phyloP scores from a whole-genome alignment of 1,284 basidiomycete genomes.

The Ustilago vetiveriae region DNA sequence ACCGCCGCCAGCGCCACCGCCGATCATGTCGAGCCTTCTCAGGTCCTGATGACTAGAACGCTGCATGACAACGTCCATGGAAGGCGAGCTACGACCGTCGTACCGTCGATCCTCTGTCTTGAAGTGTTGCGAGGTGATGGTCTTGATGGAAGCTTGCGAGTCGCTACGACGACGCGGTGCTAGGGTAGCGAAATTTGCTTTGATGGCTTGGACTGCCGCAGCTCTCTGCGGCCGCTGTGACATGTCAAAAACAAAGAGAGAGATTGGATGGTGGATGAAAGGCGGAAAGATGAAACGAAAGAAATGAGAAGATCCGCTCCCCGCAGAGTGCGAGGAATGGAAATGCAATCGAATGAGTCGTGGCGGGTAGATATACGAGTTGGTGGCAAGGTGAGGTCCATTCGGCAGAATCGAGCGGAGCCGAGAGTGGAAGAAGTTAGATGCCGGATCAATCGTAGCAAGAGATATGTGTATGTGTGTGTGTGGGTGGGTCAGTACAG shows the following conservation, averaged over 20 bases:
- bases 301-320: constrained; percentile 8
- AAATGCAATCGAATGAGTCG: constrained; percentile 8
- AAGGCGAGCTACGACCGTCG: constrained; percentile 17
- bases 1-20: not conserved
- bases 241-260: constrained; percentile 5
- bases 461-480: constrained; percentile 1
- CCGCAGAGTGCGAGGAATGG: constrained; percentile 5
- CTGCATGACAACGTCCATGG: constrained; percentile 36
- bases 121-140: constrained; percentile 28
- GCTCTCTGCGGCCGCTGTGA: constrained; percentile 39
- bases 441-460: not conserved
- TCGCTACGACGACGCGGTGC: constrained; percentile 31
- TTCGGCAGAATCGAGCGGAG: not conserved
- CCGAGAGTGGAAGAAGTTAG: not conserved
- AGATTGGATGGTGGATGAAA: too few relatives aligned
- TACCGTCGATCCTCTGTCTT: constrained; percentile 16
- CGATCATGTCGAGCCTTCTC: constrained; percentile 10
- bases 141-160: constrained; percentile 24
- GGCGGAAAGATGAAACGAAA: not conserved
- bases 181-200: constrained; percentile 23
- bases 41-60: constrained; percentile 27
- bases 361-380: constrained; percentile 5
- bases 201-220: constrained; percentile 35
- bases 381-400: not conserved
- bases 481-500: constrained; percentile 10